Percentiles rank a stretch among this genome's conserved stretches.
Conservation (phyloP, 2,329 filamentous ascomycete genomes). For the Claviceps quebecensis region DNA sequence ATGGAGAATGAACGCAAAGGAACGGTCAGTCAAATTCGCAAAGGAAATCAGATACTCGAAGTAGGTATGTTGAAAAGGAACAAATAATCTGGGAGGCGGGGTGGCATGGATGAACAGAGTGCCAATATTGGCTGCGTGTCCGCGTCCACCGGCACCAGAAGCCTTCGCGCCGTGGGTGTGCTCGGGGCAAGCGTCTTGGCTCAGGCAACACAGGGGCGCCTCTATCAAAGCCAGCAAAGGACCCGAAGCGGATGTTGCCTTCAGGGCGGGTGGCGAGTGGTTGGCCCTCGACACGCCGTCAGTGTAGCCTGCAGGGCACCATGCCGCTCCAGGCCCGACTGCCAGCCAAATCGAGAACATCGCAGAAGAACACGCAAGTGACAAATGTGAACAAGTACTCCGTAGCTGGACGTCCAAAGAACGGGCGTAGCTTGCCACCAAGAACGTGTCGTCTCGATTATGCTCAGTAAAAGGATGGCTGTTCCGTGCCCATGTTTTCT, state of each 20-base stretch:
- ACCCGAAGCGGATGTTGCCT: conserved; percentile 4
- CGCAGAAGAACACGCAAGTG: not conserved
- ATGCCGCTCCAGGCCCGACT: not conserved
- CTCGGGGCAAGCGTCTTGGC: conserved; percentile 10
- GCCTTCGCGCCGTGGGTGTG: conserved; percentile 4
- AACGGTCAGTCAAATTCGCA: conserved; percentile 16
- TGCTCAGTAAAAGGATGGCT: too few species aligned
- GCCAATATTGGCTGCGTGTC: conserved; percentile 5
- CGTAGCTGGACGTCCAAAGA: not conserved
- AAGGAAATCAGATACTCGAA: conserved; percentile 8
- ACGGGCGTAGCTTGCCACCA: not conserved
- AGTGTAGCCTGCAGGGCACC: not conserved
- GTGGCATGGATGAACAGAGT: conserved; percentile 12
- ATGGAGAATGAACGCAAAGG: conserved; percentile 20
- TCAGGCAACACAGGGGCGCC: not conserved
- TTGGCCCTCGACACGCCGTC: conserved; percentile 4
- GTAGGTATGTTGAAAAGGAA: conserved; percentile 15
- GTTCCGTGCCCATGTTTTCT: not conserved
- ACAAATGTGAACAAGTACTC: not conserved
- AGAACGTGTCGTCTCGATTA: not conserved
- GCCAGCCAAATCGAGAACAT: not conserved
- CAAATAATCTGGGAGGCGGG: conserved; percentile 17
- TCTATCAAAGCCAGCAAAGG: conserved; percentile 2
- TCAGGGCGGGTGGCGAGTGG: conserved; percentile 1
- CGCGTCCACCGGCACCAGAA: not conserved